Base-by-base conservation (phyloP, 2,329 filamentous ascomycete species). In the Pseudogymnoascus sp. region DNA sequence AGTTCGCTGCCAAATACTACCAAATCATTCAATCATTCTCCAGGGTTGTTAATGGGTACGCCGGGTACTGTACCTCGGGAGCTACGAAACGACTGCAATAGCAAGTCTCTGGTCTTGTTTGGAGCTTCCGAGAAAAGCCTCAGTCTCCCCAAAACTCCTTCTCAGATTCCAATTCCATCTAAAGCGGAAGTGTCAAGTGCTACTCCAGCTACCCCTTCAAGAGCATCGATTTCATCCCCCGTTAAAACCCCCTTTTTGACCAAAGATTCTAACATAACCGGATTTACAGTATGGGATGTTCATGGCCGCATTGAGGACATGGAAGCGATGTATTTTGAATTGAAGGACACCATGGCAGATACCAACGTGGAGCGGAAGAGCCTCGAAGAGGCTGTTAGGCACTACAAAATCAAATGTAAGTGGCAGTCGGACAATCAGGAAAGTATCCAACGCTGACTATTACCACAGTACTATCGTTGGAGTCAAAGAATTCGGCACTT, bases 261-360 rank as follows among this genome's bases (percentile, higher is more conserved):
- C 67, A 89, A 86, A 78, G 78, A 87, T 80, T 91, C 92, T 86
- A 88, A 90, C 81, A 77, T 83, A 67, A 81, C 78, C 69, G 75
- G 73, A 35, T 84, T 79, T 75, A 66, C 82, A 90, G 89, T 83
- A 70, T 93, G 88, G 82, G 91, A 97, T 73, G 85, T 92, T 67
- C 87, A 92, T 68, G 84, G 84, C 65, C 85, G 88, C 66, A 82
- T 97, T 67, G 86, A 87, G 65, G 83, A 86, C 64, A 87, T 97
- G 76, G 90, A 96, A 69, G 79, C 80, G 15, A 81, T 93, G 69
- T 91, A 91, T 71, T 81, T 83, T 58, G 79, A 82, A 63, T 80
- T 97, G 65, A 88, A 88, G 70, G 81, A 87, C 63, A 87, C 89
- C 66, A 85, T 97, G 71, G 85, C 85, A 63, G 81, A 82, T 33